phyloP scores from a whole-genome alignment of 1,139 yeast species.

The Geotrichum reessii region DNA sequence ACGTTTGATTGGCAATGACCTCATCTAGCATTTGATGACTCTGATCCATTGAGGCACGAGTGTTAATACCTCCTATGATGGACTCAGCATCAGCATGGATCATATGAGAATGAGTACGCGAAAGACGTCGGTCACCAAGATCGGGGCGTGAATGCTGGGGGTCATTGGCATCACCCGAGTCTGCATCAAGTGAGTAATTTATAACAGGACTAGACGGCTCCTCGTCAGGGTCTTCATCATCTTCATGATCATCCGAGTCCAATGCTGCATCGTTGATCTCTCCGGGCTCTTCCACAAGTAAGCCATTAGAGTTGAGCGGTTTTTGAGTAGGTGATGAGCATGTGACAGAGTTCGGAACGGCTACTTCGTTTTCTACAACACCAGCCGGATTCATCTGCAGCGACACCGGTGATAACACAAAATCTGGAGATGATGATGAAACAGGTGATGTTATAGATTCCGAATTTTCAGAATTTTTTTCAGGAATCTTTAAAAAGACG shows the following conservation, averaged over 20 bases:
- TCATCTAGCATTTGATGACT: neutral
- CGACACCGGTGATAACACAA: neutral
- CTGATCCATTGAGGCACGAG: conserved; percentile 10
- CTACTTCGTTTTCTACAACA: neutral
- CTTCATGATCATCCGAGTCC: conserved; percentile 16
- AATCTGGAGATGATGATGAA: neutral
- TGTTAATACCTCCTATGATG: conserved; percentile 30
- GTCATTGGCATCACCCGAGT: neutral
- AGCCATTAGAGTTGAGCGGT: neutral
- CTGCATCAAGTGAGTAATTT: neutral
- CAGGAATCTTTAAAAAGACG: neutral
- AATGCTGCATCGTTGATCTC: conserved; percentile 5
- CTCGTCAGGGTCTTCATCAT: conserved; percentile 1
- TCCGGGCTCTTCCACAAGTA: neutral
- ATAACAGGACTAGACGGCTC: neutral
- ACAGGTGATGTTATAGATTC: neutral
- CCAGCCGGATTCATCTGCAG: neutral
- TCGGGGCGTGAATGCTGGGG: neutral
- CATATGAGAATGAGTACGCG: conserved; percentile 15
- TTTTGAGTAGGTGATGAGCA: neutral
- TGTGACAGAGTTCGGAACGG: neutral
- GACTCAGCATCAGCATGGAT: conserved; percentile 29
- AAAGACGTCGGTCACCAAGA: neutral
- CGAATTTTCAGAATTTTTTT: neutral
- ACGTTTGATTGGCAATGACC: conserved; percentile 6